These are phyloP conservation scores for Chlamydomonas incerta DNA, from an alignment of 139 green algal genomes.

Conservation along the genomic window DNA sequence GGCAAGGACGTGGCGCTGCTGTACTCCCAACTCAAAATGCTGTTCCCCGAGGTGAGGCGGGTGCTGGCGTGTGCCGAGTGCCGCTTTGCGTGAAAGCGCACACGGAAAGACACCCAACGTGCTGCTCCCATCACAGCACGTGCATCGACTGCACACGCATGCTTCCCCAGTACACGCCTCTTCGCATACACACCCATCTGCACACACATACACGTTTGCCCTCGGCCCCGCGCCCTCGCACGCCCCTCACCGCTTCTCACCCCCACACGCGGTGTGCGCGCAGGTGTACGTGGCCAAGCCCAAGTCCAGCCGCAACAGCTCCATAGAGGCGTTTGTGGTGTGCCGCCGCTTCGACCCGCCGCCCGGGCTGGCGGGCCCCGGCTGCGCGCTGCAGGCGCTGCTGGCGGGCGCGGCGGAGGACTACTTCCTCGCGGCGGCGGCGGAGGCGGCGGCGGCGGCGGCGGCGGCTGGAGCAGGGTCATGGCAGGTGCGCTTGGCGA, in stretches of 20 bases:
- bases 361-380: slow-evolving; percentile 66
- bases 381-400: slow-evolving; percentile 16
- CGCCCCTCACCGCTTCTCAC: too few relatives aligned
- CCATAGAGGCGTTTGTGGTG: slow-evolving; percentile 97
- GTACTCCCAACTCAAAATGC: slow-evolving; percentile 91
- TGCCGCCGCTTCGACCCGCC: slow-evolving; percentile 85
- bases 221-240: too few relatives aligned
- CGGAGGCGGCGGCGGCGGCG: background rate
- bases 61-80: too few relatives aligned
- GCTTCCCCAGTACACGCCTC: too few relatives aligned
- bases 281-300: slow-evolving; percentile 95
- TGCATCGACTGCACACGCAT: too few relatives aligned
- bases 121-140: too few relatives aligned
- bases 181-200: too few relatives aligned
- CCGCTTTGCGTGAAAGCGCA: too few relatives aligned
- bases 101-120: too few relatives aligned
- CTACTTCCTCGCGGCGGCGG: background rate
- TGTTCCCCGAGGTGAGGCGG: slow-evolving; percentile 84
- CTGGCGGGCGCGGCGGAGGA: background rate
- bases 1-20: slow-evolving; percentile 93
- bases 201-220: too few relatives aligned
- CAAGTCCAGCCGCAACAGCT: slow-evolving; percentile 92
- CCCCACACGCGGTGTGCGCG: too few relatives aligned
- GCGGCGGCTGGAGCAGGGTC: background rate
- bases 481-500: background rate